Conservation (phyloP, 2,329 filamentous ascomycete genomes). For the Fusarium acutatum region DNA sequence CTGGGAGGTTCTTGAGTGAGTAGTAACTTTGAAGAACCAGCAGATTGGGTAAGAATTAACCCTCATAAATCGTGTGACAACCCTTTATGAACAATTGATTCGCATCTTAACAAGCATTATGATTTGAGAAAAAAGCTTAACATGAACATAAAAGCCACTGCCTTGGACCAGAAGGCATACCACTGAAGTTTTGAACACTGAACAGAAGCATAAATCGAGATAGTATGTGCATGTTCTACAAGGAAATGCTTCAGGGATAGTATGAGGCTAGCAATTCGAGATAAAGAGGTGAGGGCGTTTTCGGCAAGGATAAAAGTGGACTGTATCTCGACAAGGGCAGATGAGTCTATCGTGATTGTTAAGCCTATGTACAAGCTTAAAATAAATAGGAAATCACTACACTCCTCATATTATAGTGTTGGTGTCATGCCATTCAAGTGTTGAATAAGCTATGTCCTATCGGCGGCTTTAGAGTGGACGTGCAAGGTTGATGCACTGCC, state of each 20-base stretch:
- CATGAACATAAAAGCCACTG: not conserved
- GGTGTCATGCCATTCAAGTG: not conserved
- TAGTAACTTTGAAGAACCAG: not conserved
- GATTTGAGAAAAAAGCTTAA: not conserved
- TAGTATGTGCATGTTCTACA: not conserved
- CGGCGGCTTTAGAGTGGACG: not conserved
- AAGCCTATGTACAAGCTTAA: not conserved
- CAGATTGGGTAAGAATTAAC: not conserved
- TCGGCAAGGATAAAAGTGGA: not conserved
- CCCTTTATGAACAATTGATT: not conserved
- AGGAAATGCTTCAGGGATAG: not conserved
- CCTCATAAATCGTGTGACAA: not conserved
- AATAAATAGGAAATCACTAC: not conserved
- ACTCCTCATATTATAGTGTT: not conserved
- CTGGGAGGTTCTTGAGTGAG: not conserved
- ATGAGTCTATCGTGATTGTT: not conserved
- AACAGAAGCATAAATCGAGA: not conserved
- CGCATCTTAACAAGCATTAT: not conserved
- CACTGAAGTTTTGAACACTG: not conserved
- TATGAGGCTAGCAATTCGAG: not conserved
- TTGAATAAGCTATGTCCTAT: not conserved
- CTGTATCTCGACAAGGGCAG: not conserved
- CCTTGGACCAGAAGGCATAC: not conserved
- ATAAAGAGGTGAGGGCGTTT: not conserved
- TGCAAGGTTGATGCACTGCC: constrained; percentile 21